Conservation (phyloP, 176 grass and related monocot genomes). For the Chrysopogon serrulatus region DNA sequence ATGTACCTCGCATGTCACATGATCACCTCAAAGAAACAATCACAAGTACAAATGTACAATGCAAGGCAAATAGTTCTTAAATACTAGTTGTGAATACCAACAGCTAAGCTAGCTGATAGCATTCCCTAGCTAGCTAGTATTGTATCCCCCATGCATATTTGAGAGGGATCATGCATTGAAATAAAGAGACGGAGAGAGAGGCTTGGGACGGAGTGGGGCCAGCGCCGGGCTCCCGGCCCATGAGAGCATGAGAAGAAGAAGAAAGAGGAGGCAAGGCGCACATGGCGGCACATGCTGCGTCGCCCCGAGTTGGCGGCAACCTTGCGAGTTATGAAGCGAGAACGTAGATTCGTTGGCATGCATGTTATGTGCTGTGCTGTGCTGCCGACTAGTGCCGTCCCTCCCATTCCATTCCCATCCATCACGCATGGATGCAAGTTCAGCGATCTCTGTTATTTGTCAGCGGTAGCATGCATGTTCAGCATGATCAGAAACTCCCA, state of each 20-base stretch:
- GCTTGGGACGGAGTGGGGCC: not conserved
- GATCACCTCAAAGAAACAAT: slow-evolving; percentile 16
- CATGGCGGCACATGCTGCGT: slow-evolving; percentile 50
- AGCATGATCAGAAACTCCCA: too few relatives aligned
- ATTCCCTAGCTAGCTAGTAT: not conserved
- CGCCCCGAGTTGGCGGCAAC: slow-evolving; percentile 32
- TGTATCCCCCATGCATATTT: not conserved
- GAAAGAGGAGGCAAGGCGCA: not conserved
- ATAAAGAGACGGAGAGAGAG: not conserved
- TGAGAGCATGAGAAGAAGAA: not conserved
- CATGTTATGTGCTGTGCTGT: slow-evolving; percentile 11
- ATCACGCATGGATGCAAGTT: not conserved
- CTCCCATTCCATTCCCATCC: not conserved
- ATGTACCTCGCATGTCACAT: not conserved
- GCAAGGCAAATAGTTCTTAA: not conserved
- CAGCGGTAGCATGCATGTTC: too few relatives aligned
- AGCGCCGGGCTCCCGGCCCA: not conserved
- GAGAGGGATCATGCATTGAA: not conserved
- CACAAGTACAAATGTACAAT: slow-evolving; percentile 10
- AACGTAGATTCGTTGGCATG: slow-evolving; percentile 35
- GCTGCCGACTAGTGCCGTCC: too few relatives aligned
- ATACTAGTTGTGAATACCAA: not conserved
- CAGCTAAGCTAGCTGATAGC: not conserved
- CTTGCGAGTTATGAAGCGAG: slow-evolving; percentile 20
- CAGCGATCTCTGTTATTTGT: not conserved